phyloP scores from a whole-genome alignment of 192 early-diverging fungal genomes.

The Coemansia biformis region DNA sequence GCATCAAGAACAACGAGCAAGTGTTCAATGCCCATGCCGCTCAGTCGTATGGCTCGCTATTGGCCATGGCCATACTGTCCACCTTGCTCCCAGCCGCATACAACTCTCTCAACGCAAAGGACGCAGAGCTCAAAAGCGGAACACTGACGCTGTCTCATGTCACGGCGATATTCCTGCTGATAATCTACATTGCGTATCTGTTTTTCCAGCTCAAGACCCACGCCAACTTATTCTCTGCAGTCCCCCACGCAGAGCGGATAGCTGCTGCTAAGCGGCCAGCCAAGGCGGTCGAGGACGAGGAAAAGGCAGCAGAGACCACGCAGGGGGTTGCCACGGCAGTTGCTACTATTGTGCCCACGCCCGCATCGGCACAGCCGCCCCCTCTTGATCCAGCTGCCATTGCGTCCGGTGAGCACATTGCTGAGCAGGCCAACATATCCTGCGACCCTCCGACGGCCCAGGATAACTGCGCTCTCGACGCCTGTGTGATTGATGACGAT shows the following conservation, averaged over 20 bases:
- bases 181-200: slow-evolving; percentile 62
- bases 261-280: slow-evolving; percentile 27
- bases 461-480: too few species aligned
- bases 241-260: slow-evolving; percentile 24
- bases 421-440: too few species aligned
- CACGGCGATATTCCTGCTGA: slow-evolving; percentile 62
- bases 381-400: too few species aligned
- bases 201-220: slow-evolving; percentile 81
- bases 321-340: slow-evolving; percentile 9
- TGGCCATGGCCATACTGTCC: slow-evolving; percentile 63
- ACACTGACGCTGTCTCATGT: slow-evolving; percentile 59
- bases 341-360: slow-evolving; percentile 4
- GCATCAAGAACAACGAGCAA: slow-evolving; percentile 70
- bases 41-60: slow-evolving; percentile 65
- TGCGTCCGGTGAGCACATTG: too few species aligned
- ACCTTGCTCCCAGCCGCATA: slow-evolving; percentile 71
- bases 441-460: too few species aligned
- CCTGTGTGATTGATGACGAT: too few species aligned
- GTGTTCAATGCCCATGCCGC: slow-evolving; percentile 64
- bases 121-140: slow-evolving; percentile 43
- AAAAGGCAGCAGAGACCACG: slow-evolving; percentile 2
- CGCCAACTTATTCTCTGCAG: slow-evolving; percentile 52
- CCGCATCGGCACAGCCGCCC: too few species aligned
- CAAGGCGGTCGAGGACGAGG: slow-evolving; percentile 5
- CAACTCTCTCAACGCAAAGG: slow-evolving; percentile 38